phyloP scores from a whole-genome alignment of 106 monocot species.

The Narthecium ossifragum region DNA sequence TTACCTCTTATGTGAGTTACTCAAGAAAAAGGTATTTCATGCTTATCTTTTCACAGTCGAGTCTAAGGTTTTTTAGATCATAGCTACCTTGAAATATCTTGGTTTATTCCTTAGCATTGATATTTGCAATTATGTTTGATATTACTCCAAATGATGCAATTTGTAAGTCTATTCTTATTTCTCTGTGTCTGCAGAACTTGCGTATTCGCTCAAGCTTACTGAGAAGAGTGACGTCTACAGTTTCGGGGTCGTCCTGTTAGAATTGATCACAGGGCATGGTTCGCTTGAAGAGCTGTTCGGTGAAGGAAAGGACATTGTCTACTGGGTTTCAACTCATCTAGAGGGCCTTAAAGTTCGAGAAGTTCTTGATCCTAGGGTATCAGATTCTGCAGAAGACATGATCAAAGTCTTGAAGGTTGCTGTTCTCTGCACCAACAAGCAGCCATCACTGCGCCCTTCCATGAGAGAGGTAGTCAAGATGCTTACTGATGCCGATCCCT shows the following conservation, averaged over 20 bases:
- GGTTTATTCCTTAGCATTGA: neutral
- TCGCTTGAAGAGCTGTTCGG: slow-evolving; percentile 49
- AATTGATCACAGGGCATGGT: slow-evolving; percentile 57
- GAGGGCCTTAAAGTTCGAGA: slow-evolving; percentile 11
- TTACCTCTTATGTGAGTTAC: no score
- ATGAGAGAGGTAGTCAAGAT: slow-evolving; percentile 89
- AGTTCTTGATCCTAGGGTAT: slow-evolving; percentile 40
- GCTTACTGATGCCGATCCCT: slow-evolving; percentile 53
- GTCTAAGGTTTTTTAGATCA: neutral
- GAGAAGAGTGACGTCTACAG: slow-evolving; percentile 91
- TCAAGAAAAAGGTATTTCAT: no score
- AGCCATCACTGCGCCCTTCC: slow-evolving; percentile 59
- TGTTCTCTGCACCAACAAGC: slow-evolving; percentile 58
- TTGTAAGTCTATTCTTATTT: neutral
- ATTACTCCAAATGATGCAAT: neutral
- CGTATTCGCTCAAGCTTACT: slow-evolving; percentile 58
- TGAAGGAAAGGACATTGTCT: slow-evolving; percentile 76
- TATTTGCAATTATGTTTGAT: neutral
- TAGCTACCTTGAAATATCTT: neutral
- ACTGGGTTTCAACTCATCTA: slow-evolving; percentile 56
- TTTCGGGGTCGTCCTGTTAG: slow-evolving; percentile 77
- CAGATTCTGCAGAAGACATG: slow-evolving; percentile 24
- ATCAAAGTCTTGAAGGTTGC: slow-evolving; percentile 71
- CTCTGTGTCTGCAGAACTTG: slow-evolving; percentile 48
- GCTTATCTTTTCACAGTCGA: neutral